Evolutionary conservation across 2,329 filamentous ascomycete species (phyloP).

Genomic region (Claviceps lovelessii): DNA sequence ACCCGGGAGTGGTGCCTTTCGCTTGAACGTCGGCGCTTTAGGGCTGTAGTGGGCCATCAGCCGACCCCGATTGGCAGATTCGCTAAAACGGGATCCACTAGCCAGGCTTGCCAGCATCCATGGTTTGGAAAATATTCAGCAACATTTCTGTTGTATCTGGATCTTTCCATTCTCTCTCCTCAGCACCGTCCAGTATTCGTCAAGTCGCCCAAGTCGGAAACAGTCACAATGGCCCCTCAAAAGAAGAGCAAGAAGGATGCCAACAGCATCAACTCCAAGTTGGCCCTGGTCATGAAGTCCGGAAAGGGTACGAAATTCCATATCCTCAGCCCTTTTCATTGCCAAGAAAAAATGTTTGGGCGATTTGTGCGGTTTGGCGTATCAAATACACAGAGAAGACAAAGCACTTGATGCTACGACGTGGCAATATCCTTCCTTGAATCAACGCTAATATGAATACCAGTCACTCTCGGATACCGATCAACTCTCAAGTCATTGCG

Average conservation of each 20-base stretch:
- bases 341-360: not conserved
- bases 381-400: not conserved
- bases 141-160: not conserved
- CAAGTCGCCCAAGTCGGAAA: slow-evolving; percentile 19
- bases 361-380: not conserved
- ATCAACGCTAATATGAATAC: not conserved
- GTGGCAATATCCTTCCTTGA: not conserved
- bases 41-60: slow-evolving; percentile 16
- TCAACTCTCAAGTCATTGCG: slow-evolving; percentile 67
- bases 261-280: slow-evolving; percentile 50
- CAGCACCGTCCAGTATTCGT: slow-evolving; percentile 13
- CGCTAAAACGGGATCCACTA: not conserved
- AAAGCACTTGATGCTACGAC: not conserved
- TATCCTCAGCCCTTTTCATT: not conserved
- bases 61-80: not conserved
- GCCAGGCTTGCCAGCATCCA: not conserved
- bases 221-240: slow-evolving; percentile 47
- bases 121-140: not conserved
- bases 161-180: not conserved
- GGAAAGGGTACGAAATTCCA: slow-evolving; percentile 53
- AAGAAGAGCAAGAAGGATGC: slow-evolving; percentile 82
- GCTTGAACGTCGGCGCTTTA: slow-evolving; percentile 27
- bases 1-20: slow-evolving; percentile 16
- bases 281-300: slow-evolving; percentile 49
- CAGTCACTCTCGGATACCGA: slow-evolving; percentile 30